Conservation (phyloP, 1,284 basidiomycete species). For the Fomes fomentarius region DNA sequence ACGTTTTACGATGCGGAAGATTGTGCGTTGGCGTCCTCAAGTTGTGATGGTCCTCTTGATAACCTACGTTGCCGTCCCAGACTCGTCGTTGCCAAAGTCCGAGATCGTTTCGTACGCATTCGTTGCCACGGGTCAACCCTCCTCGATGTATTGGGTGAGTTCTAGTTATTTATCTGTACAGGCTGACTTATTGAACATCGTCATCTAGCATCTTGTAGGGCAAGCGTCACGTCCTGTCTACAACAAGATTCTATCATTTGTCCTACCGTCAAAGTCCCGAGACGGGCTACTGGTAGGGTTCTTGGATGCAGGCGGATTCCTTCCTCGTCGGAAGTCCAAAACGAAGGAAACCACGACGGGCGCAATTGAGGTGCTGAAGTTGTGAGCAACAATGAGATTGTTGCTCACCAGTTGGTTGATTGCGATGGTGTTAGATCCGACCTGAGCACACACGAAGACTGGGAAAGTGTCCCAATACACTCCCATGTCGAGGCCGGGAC, state of each 20-base stretch:
- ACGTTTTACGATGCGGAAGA: constrained; percentile 62
- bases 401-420: no score
- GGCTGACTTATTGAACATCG: no score
- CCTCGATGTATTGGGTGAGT: constrained; percentile 34
- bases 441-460: constrained; percentile 52
- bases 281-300: constrained; percentile 45
- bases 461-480: constrained; percentile 50
- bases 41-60: neutral
- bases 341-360: constrained; percentile 51
- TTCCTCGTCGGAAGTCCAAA: constrained; percentile 37
- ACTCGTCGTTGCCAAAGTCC: constrained; percentile 32
- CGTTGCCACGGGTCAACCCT: neutral
- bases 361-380: constrained; percentile 49
- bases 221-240: constrained; percentile 39
- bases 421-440: constrained; percentile 57
- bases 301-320: constrained; percentile 45
- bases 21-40: constrained; percentile 45
- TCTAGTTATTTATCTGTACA: no score
- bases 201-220: no score
- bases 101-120: constrained; percentile 31
- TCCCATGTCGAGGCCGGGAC: constrained; percentile 45
- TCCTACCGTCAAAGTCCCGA: constrained; percentile 34
- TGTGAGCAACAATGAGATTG: constrained; percentile 59
- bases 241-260: constrained; percentile 44
- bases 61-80: constrained; percentile 5